phyloP scores from a whole-genome alignment of 805 yeast genomes.

The Metschnikowia continentalis region DNA sequence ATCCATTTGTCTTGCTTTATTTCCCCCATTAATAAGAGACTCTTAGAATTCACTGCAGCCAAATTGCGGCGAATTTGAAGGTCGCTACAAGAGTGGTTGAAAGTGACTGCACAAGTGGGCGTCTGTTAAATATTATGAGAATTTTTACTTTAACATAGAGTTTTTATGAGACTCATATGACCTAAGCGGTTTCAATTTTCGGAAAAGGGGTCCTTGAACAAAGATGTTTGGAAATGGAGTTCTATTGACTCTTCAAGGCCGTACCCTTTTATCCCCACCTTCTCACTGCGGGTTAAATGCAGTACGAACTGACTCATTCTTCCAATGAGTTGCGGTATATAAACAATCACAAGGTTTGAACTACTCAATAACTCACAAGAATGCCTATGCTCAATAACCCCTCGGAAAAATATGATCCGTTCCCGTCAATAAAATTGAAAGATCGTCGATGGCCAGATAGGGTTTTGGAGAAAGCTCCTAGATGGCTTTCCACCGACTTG shows the following conservation, averaged over 20 bases:
- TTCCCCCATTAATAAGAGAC: background rate
- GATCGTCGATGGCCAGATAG: slow-evolving; percentile 69
- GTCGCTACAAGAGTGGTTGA: background rate
- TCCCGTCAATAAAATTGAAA: slow-evolving; percentile 52
- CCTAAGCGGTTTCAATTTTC: background rate
- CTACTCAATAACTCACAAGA: background rate
- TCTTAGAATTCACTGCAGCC: background rate
- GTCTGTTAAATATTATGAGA: background rate
- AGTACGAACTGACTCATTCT: slow-evolving; percentile 2
- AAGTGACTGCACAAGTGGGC: background rate
- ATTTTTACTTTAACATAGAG: background rate
- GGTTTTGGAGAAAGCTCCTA: slow-evolving; percentile 57
- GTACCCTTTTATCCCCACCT: slow-evolving; percentile 2
- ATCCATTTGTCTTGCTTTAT: background rate
- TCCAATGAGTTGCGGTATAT: background rate
- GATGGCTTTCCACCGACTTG: slow-evolving; percentile 81
- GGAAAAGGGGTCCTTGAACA: background rate
- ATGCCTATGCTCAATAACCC: slow-evolving; percentile 50
- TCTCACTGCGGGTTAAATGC: background rate
- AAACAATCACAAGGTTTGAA: background rate
- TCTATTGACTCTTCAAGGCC: background rate
- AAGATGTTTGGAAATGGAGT: background rate
- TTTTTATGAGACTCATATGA: background rate
- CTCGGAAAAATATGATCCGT: slow-evolving; percentile 55
- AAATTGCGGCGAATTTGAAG: background rate